Conservation (phyloP, 352 stramenopile species). For the Globisporangium parvum region DNA sequence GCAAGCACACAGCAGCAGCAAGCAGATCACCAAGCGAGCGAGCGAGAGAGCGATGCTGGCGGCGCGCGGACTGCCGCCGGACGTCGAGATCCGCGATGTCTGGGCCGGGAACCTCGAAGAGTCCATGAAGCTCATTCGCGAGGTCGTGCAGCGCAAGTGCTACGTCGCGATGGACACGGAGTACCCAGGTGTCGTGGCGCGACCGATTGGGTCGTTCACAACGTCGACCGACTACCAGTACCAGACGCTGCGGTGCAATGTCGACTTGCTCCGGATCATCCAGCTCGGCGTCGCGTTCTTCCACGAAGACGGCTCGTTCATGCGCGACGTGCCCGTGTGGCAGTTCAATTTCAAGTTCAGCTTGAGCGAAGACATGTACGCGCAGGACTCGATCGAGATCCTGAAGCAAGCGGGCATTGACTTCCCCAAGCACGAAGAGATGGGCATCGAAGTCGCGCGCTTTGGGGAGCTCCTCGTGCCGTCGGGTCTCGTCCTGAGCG, state of each 20-base stretch:
- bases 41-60: constrained; percentile 27
- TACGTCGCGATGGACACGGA: constrained; percentile 99
- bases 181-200: constrained; percentile 98
- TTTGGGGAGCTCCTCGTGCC: constrained; percentile 98
- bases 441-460: constrained; percentile 95
- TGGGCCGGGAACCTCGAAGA: constrained; percentile 92
- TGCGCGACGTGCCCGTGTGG: constrained; percentile 94
- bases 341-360: constrained; percentile 99
- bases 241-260: constrained; percentile 97
- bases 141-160: constrained; percentile 94
- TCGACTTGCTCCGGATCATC: constrained; percentile 98
- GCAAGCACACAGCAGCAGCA: neutral
- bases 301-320: constrained; percentile 94
- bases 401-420: constrained; percentile 97
- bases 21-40: neutral
- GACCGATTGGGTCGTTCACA: constrained; percentile 94
- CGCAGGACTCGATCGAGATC: constrained; percentile 98
- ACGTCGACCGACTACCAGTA: constrained; percentile 98
- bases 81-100: constrained; percentile 93
- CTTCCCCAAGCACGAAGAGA: constrained; percentile 94
- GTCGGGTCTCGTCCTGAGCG: constrained; percentile 96
- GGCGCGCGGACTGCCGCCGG: constrained; percentile 46
- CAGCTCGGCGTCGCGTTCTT: constrained; percentile 97
- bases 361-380: constrained; percentile 98
- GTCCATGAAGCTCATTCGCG: constrained; percentile 94